Evolutionary conservation across 2,329 filamentous ascomycete genomes (phyloP), one percentile per base, ranked within the genome.

Genomic region (Blastomyces emzantsi): DNA sequence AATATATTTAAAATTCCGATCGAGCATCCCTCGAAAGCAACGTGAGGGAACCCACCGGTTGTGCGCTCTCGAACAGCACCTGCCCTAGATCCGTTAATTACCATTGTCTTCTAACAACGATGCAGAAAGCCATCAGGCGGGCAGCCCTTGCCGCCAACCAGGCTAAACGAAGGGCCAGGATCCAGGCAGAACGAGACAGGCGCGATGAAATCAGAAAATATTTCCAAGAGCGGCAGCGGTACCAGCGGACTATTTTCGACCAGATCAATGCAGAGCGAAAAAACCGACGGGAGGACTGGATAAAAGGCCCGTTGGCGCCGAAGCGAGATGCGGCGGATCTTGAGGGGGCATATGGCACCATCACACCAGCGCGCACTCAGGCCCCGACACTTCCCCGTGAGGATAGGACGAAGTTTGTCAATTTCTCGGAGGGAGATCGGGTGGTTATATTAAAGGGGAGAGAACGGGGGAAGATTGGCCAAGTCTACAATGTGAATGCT

Each of bases 391-490:
- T 81, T 56, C 75, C 77, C 25, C 71, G 76, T 63, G 71, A 73
- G 62, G 71, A 73, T 58, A 73, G 68, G 73, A 75, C 68, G 62
- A 73, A 73, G 69, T 82, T 82, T 74, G 79, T 90, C 66, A 88
- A 86, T 68, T 78, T 92, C 64, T 83, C 81, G 30, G 72, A 77
- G 3, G 86, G 87, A 7, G 94, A 97, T 76, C 84, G 94, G 65
- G 92, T 97, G 41, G 90, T 93, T 62, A 78, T 97, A 64, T 78
- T 91, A 62, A 85, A 88, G 65, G 92, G 93, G 9, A 83, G 82
- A 45, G 89, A 94, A 71, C 89, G 87, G 78, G 92, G 92, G 70
- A 90, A 88, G 78, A 94, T 99, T 76, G 90, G 90, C 60, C 78
- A 79, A n/a, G 84, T 97, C 55, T 75, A 74, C 65, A 74, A 79